phyloP scores from a whole-genome alignment of 2,329 filamentous ascomycete genomes.

The Xylaria sp. region DNA sequence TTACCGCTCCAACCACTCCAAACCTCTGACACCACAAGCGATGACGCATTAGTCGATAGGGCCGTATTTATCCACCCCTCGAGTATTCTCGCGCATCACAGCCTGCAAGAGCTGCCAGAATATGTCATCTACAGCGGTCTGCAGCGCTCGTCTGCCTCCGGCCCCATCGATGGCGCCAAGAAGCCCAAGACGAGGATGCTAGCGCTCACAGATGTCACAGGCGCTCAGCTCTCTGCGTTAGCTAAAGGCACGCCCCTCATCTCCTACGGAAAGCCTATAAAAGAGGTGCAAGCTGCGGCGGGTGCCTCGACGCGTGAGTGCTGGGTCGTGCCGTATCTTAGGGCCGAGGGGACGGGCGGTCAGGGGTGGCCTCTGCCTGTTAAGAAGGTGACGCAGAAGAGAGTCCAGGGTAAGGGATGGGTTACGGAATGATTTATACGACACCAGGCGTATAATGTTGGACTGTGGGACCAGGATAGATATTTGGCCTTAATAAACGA shows the following conservation, averaged over 20 bases:
- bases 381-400: slow-evolving; percentile 85
- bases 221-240: slow-evolving; percentile 78
- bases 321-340: slow-evolving; percentile 83
- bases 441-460: neutral
- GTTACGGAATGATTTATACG: slow-evolving; percentile 65
- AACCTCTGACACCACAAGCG: slow-evolving; percentile 52
- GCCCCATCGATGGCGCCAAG: slow-evolving; percentile 55
- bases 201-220: slow-evolving; percentile 82
- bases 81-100: slow-evolving; percentile 78
- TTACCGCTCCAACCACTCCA: slow-evolving; percentile 80
- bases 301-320: slow-evolving; percentile 70
- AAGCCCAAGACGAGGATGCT: slow-evolving; percentile 85
- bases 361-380: slow-evolving; percentile 87
- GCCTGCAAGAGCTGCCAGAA: slow-evolving; percentile 79
- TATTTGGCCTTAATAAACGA: neutral
- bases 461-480: neutral
- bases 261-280: slow-evolving; percentile 89
- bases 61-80: slow-evolving; percentile 90
- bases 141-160: slow-evolving; percentile 69
- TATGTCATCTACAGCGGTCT: slow-evolving; percentile 91
- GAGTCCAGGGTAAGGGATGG: slow-evolving; percentile 79
- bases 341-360: slow-evolving; percentile 73
- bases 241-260: slow-evolving; percentile 88
- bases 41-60: slow-evolving; percentile 59
- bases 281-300: slow-evolving; percentile 72